Conservation (phyloP, 2,329 filamentous ascomycete genomes). For the Fulvia fulva region DNA sequence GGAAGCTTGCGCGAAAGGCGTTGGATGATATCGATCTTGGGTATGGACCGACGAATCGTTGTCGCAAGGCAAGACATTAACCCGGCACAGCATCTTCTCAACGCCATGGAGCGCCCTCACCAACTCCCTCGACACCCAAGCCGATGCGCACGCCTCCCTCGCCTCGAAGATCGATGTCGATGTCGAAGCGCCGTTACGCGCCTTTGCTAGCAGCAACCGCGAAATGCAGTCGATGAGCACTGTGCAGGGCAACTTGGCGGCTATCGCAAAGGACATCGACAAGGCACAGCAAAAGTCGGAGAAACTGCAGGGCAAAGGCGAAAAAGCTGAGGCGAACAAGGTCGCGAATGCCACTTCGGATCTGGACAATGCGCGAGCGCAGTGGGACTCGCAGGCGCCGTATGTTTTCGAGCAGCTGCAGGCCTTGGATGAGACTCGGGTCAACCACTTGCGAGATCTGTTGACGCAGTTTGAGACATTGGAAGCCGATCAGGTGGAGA, state of each 20-base stretch:
- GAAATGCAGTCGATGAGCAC: constrained; percentile 78
- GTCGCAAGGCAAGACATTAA: constrained; percentile 17
- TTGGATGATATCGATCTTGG: constrained; percentile 72
- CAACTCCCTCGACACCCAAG: constrained; percentile 72
- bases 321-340: constrained; percentile 71
- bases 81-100: constrained; percentile 69
- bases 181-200: constrained; percentile 77
- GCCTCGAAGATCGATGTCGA: constrained; percentile 80
- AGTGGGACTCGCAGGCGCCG: constrained; percentile 93
- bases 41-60: constrained; percentile 47
- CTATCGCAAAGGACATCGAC: constrained; percentile 80
- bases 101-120: constrained; percentile 86
- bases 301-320: constrained; percentile 74
- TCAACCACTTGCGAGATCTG: constrained; percentile 85
- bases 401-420: constrained; percentile 94
- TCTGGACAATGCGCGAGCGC: constrained; percentile 71
- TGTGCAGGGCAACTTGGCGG: constrained; percentile 74
- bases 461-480: constrained; percentile 92
- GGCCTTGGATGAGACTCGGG: constrained; percentile 78
- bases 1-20: constrained; percentile 64
- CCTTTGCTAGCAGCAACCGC: constrained; percentile 64
- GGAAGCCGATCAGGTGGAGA: constrained; percentile 81
- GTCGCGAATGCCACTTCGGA: constrained; percentile 68
- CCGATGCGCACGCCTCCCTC: constrained; percentile 76
- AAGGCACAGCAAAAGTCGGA: constrained; percentile 80